Conservation (phyloP, 768 basidiomycete genomes). For the Porphyrellus cyaneotinctus region DNA sequence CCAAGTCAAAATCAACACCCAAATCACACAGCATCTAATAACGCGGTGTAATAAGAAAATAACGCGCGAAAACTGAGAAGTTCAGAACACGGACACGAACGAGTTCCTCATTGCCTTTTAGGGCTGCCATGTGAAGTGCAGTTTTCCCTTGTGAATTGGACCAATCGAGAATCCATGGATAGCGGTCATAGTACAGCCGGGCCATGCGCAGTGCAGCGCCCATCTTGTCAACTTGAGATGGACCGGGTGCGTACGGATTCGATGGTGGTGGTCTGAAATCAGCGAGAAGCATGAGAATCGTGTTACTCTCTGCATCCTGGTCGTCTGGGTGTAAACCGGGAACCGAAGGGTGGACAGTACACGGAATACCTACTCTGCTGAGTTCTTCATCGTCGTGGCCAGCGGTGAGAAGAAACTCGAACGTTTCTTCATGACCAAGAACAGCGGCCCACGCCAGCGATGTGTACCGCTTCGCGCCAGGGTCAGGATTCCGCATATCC, state of each 20-base stretch:
- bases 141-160: conserved; percentile 88
- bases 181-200: conserved; percentile 79
- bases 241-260: conserved; percentile 43
- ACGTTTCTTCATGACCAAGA: conserved; percentile 86
- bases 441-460: conserved; percentile 91
- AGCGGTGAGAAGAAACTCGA: conserved; percentile 79
- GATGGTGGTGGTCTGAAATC: conserved; percentile 59
- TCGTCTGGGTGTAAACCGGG: conserved; percentile 16
- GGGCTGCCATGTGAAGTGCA: conserved; percentile 80
- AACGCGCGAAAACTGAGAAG: conserved; percentile 5
- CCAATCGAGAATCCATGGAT: conserved; percentile 88
- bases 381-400: conserved; percentile 94
- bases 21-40: conserved; percentile 85
- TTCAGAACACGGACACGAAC: conserved; percentile 58
- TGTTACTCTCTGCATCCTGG: conserved; percentile 90
- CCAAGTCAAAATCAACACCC: conserved; percentile 83
- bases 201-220: conserved; percentile 84
- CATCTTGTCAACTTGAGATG: conserved; percentile 57
- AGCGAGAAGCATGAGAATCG: conserved; percentile 89
- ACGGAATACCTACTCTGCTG: conserved; percentile 61
- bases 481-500: conserved; percentile 90
- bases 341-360: conserved; percentile 2
- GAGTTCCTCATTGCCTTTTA: conserved; percentile 87
- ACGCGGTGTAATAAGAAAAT: conserved; percentile 15
- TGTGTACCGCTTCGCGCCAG: conserved; percentile 69